A percentile compares a stretch with the other conserved stretches of the same genome.
Evolutionary conservation across 768 basidiomycete genomes (phyloP).

Genomic region (Chalciporus pseudorubinellus): DNA sequence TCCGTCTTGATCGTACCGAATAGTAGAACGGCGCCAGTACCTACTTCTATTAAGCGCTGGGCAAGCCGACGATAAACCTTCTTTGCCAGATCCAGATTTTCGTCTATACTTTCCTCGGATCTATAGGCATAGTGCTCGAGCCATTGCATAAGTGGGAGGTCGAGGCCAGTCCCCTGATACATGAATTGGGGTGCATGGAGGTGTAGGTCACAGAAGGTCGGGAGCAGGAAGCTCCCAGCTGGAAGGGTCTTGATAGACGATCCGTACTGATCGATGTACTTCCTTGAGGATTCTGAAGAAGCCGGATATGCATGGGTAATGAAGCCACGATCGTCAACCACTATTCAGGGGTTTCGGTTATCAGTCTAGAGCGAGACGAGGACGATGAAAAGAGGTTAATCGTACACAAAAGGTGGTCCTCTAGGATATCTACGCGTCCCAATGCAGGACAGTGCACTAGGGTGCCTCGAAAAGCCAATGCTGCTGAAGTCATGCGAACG

Average conservation of each 20-base stretch:
- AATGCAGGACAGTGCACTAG: constrained; percentile 57
- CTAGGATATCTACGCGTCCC: constrained; percentile 52
- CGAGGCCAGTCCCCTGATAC: constrained; percentile 83
- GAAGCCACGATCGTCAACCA: constrained; percentile 40
- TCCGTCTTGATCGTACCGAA: constrained; percentile 84
- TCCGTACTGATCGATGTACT: constrained; percentile 25
- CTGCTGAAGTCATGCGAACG: constrained; percentile 3
- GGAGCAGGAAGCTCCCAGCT: constrained; percentile 63
- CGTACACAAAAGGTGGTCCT: constrained; percentile 54
- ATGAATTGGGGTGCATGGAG: constrained; percentile 88
- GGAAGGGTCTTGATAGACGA: constrained; percentile 37
- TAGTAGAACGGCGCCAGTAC: constrained; percentile 73
- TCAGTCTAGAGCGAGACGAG: constrained; percentile 6
- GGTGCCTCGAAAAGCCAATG: constrained; percentile 42
- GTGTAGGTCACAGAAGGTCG: constrained; percentile 80
- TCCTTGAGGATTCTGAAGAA: constrained; percentile 34
- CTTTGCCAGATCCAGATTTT: constrained; percentile 54
- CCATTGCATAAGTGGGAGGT: constrained; percentile 85
- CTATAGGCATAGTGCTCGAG: constrained; percentile 78
- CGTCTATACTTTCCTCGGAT: constrained; percentile 75
- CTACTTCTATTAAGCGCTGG: constrained; percentile 61
- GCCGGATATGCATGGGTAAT: constrained; percentile 50
- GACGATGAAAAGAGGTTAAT: not conserved
- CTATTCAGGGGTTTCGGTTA: constrained; percentile 21
- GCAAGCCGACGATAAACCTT: constrained; percentile 69